Conservation (phyloP, 257 asterid species). For the Jaltomata sinuosa region DNA sequence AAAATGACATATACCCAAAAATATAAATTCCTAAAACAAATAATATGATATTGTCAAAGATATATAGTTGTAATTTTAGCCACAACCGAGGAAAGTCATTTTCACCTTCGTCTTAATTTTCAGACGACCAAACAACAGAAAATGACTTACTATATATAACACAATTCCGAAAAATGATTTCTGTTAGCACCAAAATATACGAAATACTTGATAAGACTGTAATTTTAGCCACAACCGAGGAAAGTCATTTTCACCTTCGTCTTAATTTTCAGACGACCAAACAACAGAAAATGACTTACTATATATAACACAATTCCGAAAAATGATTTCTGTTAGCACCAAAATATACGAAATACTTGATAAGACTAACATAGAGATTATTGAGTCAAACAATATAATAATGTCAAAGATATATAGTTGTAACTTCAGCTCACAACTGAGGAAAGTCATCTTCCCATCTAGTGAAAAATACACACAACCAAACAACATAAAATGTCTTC, state of each 20-base stretch:
- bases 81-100: neutral
- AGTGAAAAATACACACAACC: neutral
- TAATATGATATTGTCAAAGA: neutral
- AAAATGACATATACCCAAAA: too few species aligned
- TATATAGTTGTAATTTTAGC: neutral
- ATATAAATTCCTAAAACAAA: neutral
- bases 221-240: neutral
- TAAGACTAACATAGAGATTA: too few species aligned
- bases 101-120: neutral
- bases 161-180: neutral
- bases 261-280: neutral
- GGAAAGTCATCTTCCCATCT: neutral
- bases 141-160: neutral
- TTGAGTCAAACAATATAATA: too few species aligned
- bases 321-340: neutral
- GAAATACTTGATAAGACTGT: neutral
- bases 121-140: neutral
- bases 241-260: neutral
- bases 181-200: neutral
- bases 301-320: neutral
- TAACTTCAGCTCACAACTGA: neutral
- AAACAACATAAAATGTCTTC: neutral
- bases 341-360: neutral
- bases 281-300: neutral
- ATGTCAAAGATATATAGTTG: neutral